Evolutionary conservation across 2,329 filamentous ascomycete genomes (phyloP).

Genomic region (Chalaropsis thielavioides): DNA sequence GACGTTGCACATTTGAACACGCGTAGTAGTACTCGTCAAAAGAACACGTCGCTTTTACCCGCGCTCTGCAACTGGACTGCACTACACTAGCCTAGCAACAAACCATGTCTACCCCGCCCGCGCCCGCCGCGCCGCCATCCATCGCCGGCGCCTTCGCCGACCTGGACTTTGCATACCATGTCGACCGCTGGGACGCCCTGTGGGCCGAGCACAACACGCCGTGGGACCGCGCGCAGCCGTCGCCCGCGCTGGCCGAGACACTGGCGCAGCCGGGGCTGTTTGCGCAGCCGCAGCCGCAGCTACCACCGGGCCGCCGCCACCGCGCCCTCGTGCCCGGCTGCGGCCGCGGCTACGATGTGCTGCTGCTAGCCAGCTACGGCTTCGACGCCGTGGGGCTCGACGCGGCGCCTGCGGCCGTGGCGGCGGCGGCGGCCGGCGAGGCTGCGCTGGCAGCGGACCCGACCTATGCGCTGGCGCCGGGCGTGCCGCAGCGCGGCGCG

Average conservation of each 20-base stretch:
- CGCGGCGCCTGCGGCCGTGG: conserved; percentile 35
- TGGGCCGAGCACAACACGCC: conserved; percentile 34
- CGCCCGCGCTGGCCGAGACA: conserved; percentile 39
- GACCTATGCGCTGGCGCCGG: conserved; percentile 30
- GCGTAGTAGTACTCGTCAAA: too few species aligned
- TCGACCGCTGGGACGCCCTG: conserved; percentile 32
- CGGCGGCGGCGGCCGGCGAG: conserved; percentile 33
- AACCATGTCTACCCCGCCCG: too few species aligned
- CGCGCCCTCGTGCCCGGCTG: conserved; percentile 64
- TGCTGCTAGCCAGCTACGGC: conserved; percentile 58
- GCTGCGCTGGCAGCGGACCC: conserved; percentile 29
- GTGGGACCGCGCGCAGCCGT: conserved; percentile 44
- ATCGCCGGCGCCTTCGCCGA: background rate
- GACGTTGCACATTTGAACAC: too few species aligned
- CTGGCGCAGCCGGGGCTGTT: conserved; percentile 24
- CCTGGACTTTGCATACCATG: conserved; percentile 22
- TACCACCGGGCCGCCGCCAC: conserved; percentile 35
- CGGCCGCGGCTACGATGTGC: conserved; percentile 67
- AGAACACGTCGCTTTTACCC: background rate
- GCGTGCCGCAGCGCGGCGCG: conserved; percentile 32
- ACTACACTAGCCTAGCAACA: too few species aligned
- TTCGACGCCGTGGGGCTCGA: conserved; percentile 69
- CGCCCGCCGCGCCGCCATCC: background rate
- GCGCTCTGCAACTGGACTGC: too few species aligned
- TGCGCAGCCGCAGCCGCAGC: conserved; percentile 43